A percentile compares a stretch with the other conserved stretches of the same genome.
Conservation (phyloP, 2,329 filamentous ascomycete species). For the Diplodia intermedia region DNA sequence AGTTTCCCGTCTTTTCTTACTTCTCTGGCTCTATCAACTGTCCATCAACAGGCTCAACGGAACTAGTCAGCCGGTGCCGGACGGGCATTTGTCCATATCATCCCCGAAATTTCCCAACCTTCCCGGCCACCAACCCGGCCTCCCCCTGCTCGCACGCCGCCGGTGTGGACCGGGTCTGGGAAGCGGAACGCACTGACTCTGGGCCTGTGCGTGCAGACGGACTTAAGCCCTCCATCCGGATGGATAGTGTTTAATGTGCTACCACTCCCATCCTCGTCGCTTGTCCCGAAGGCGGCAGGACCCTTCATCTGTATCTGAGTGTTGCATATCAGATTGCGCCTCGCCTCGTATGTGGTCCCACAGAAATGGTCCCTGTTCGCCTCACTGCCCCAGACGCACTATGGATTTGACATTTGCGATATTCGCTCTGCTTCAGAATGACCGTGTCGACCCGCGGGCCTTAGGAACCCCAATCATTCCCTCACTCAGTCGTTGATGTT, state of each 20-base stretch:
- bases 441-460: not conserved
- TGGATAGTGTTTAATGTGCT: constrained; percentile 24
- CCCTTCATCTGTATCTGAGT: constrained; percentile 22
- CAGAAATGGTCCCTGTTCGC: constrained; percentile 18
- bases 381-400: constrained; percentile 3
- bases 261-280: constrained; percentile 17
- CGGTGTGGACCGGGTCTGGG: constrained; percentile 26
- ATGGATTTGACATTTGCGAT: not conserved
- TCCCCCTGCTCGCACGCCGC: constrained; percentile 20
- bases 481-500: not conserved
- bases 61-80: constrained; percentile 10
- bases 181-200: constrained; percentile 21
- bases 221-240: constrained; percentile 21
- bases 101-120: constrained; percentile 21
- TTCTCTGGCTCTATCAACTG: constrained; percentile 7
- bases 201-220: constrained; percentile 28
- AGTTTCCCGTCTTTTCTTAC: constrained; percentile 10
- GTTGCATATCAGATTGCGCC: constrained; percentile 7
- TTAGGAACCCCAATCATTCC: not conserved
- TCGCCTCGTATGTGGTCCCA: constrained; percentile 6
- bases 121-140: constrained; percentile 5
- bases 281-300: constrained; percentile 3
- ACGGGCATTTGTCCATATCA: constrained; percentile 1
- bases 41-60: not conserved
- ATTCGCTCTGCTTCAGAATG: constrained; percentile 3